Conservation (phyloP, 805 yeast genomes). For the Teunomyces stri region DNA sequence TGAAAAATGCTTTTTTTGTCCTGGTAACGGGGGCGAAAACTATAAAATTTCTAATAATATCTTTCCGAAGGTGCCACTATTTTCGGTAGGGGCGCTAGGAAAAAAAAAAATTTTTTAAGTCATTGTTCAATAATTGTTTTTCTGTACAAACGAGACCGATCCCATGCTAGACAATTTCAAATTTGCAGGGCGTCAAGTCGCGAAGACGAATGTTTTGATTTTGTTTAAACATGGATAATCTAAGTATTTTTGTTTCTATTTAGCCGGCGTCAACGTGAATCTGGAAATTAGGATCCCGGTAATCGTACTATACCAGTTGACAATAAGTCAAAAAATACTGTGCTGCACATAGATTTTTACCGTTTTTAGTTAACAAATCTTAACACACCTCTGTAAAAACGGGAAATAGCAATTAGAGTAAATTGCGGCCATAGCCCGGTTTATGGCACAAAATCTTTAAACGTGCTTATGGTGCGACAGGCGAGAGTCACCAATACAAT, state of each 20-base stretch:
- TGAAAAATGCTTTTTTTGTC: conserved; percentile 1
- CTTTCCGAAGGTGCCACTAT: background rate
- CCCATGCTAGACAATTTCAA: background rate
- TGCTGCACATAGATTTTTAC: background rate
- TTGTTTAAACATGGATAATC: background rate
- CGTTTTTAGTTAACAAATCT: background rate
- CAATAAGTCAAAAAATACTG: background rate
- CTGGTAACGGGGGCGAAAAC: background rate
- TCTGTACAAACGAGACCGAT: background rate
- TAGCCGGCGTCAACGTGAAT: background rate
- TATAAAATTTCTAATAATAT: background rate
- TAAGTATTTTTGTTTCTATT: background rate
- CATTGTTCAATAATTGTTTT: background rate
- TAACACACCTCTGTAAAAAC: background rate
- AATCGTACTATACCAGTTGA: background rate
- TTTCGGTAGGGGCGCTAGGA: background rate
- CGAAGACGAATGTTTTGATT: background rate
- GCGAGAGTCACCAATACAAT: background rate
- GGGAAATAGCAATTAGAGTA: background rate
- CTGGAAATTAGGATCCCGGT: background rate
- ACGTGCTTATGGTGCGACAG: background rate
- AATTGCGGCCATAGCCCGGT: background rate
- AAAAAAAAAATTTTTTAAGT: background rate
- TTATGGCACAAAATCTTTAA: background rate
- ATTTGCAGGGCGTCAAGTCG: background rate